Conservation (phyloP, 441 rosid genomes). For the Erodium trifolium region DNA sequence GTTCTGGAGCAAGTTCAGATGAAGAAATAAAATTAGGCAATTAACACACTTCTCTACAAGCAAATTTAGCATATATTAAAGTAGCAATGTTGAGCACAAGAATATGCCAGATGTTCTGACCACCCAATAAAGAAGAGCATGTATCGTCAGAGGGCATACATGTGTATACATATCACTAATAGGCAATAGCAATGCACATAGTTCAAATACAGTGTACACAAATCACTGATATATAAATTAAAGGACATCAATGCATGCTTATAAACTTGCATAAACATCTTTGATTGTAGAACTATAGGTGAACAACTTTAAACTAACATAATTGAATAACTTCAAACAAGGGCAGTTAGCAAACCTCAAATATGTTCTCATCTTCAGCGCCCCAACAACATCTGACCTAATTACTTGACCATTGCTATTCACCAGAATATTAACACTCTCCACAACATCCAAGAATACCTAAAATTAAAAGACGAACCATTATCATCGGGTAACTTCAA, state of each 20-base stretch:
- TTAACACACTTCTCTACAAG: neutral
- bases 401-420: constrained; percentile 96
- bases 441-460: constrained; percentile 98
- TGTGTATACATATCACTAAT: too few relatives aligned
- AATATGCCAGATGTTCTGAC: neutral
- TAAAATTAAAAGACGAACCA: constrained; percentile 17
- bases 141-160: neutral
- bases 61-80: neutral
- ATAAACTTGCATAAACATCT: neutral
- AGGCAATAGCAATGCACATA: neutral
- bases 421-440: constrained; percentile 92
- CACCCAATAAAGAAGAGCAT: neutral
- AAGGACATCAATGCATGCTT: neutral
- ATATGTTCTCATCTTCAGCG: constrained; percentile 96
- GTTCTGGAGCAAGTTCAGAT: constrained; percentile 8
- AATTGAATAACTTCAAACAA: constrained; percentile 1
- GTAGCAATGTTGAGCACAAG: neutral
- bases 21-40: neutral
- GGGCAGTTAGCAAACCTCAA: constrained; percentile 48
- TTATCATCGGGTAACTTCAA: constrained; percentile 18
- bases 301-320: neutral
- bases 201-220: neutral
- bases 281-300: neutral
- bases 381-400: constrained; percentile 96
- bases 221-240: neutral